Conservation (phyloP, 2,329 filamentous ascomycete genomes). For the Sporothrix curviconia region DNA sequence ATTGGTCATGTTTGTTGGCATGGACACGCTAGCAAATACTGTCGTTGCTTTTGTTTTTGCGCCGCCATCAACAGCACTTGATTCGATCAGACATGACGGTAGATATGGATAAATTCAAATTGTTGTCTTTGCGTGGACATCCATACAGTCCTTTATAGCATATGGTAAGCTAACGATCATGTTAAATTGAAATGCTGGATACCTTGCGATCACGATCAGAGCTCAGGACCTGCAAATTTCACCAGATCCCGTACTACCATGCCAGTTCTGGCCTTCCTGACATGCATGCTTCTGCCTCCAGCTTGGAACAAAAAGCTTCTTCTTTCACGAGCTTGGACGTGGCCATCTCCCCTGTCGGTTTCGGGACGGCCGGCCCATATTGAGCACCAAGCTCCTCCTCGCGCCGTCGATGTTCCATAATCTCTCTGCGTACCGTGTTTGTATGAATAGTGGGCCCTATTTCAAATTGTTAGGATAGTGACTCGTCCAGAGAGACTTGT, state of each 20-base stretch:
- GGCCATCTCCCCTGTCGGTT: conserved; percentile 18
- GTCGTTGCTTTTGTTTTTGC: not conserved
- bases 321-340: conserved; percentile 25
- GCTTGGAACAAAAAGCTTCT: conserved; percentile 23
- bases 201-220: no score
- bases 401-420: conserved; percentile 25
- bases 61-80: not conserved
- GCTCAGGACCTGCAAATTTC: no score
- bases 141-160: no score
- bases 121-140: no score
- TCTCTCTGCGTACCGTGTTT: conserved; percentile 23
- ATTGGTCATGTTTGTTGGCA: not conserved
- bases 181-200: no score
- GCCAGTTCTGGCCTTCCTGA: conserved; percentile 3
- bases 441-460: conserved; percentile 46
- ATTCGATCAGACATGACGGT: no score
- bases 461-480: no score
- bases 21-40: not conserved
- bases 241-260: no score
- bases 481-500: no score
- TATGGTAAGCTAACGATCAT: no score
- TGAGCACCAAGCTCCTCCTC: conserved; percentile 21
- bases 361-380: conserved; percentile 29
- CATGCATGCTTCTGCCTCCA: conserved; percentile 17
- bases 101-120: no score